phyloP scores from a whole-genome alignment of 768 basidiomycete genomes.

The Udeniomyces megalosporus region DNA sequence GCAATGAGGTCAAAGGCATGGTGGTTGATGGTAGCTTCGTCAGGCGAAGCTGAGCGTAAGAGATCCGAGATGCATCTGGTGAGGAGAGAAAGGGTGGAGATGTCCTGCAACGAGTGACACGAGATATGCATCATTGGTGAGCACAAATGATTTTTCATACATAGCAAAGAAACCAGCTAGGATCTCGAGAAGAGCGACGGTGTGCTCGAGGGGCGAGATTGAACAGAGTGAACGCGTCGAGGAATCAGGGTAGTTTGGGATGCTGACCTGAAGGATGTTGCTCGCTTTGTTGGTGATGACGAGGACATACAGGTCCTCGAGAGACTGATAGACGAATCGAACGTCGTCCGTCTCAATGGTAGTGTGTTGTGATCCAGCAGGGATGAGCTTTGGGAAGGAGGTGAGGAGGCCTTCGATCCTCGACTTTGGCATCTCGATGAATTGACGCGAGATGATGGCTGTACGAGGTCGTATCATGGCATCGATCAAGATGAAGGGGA shows the following conservation, averaged over 20 bases:
- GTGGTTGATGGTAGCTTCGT: constrained; percentile 74
- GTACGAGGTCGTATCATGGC: not conserved
- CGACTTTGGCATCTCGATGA: constrained; percentile 69
- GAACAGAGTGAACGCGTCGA: no score
- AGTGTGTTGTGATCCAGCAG: constrained; percentile 83
- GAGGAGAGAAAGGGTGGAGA: constrained; percentile 86
- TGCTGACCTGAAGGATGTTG: constrained; percentile 66
- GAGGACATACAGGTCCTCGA: constrained; percentile 92
- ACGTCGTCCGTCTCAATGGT: constrained; percentile 92
- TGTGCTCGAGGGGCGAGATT: no score
- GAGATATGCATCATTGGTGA: no score
- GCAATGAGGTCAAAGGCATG: constrained; percentile 85
- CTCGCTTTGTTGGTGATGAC: constrained; percentile 96
- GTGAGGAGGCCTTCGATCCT: constrained; percentile 90
- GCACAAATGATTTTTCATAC: no score
- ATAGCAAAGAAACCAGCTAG: no score
- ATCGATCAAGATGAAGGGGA: not conserved
- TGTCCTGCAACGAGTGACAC: constrained; percentile 43
- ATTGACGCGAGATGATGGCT: constrained; percentile 95
- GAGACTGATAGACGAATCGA: constrained; percentile 88
- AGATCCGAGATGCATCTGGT: constrained; percentile 85
- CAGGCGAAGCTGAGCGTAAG: constrained; percentile 50
- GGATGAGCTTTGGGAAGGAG: constrained; percentile 94
- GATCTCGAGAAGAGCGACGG: no score
- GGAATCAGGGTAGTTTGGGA: no score